A percentile compares a stretch with the other conserved stretches of the same genome.
These are phyloP conservation scores for Macrocybe gigantea DNA, from an alignment of 768 basidiomycete species.

Conservation along the genomic window DNA sequence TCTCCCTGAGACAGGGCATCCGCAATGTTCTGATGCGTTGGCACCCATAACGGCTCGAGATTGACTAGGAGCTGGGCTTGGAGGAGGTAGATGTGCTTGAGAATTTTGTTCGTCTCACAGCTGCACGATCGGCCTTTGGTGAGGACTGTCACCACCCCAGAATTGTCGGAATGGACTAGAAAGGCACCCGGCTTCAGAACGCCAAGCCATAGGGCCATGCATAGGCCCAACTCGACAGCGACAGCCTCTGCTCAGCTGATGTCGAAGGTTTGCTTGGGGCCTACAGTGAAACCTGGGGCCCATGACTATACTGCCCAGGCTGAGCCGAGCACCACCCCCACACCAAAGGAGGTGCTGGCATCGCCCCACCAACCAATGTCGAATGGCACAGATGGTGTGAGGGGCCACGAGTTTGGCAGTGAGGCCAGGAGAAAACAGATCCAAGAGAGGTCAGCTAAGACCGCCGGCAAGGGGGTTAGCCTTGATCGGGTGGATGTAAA, in stretches of 20 bases:
- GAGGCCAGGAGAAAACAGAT: slow-evolving; percentile 7
- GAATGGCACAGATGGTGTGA: slow-evolving; percentile 4
- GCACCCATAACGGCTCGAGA: slow-evolving; percentile 15
- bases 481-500: slow-evolving; percentile 13
- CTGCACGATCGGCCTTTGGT: slow-evolving; percentile 22
- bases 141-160: slow-evolving; percentile 20
- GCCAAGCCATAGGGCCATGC: slow-evolving; percentile 1
- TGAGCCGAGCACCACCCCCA: slow-evolving; percentile 21
- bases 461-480: slow-evolving; percentile 1
- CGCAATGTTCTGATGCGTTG: slow-evolving; percentile 19
- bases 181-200: slow-evolving; percentile 7
- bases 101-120: slow-evolving; percentile 18
- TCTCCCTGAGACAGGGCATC: slow-evolving; percentile 26
- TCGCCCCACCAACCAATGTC: slow-evolving; percentile 31
- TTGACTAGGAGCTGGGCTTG: slow-evolving; percentile 11
- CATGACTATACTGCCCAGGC: slow-evolving; percentile 24
- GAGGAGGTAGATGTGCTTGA: slow-evolving; percentile 17
- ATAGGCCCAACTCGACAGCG: slow-evolving; percentile 27
- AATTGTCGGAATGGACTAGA: slow-evolving; percentile 28
- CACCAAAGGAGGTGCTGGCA: slow-evolving; percentile 27
- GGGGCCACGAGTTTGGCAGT: slow-evolving; percentile 13
- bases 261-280: slow-evolving; percentile 17
- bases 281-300: slow-evolving; percentile 20
- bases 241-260: slow-evolving; percentile 36
- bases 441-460: slow-evolving; percentile 18